Base-by-base conservation (phyloP, 2,329 filamentous ascomycete species). In the Furcasterigmium furcatum region DNA sequence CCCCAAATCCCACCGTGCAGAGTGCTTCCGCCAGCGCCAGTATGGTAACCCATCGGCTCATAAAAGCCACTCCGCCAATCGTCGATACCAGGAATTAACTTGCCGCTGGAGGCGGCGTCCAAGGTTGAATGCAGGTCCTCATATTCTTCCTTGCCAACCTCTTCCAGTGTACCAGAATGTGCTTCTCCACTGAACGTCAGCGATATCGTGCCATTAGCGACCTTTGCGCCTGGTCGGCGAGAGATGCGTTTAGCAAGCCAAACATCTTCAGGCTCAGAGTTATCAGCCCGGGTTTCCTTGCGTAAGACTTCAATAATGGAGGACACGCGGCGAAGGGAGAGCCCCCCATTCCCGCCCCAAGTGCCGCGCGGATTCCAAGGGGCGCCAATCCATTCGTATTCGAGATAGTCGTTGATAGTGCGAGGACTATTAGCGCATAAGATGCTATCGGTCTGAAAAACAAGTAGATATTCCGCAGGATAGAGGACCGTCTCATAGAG, bases 1-100 rank as follows among this genome's bases (percentile, higher is more conserved):
- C n/a, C n/a, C n/a, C n/a, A n/a, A n/a, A n/a, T n/a, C n/a, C n/a
- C n/a, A n/a, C n/a, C n/a, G n/a, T n/a, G n/a, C n/a, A n/a, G n/a
- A n/a, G n/a, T n/a, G n/a, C n/a, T n/a, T n/a, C n/a, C n/a, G n/a
- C n/a, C n/a, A n/a, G n/a, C n/a, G n/a, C n/a, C n/a, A n/a, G n/a
- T n/a, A n/a, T n/a, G n/a, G n/a, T 77, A 80, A 36, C 77, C 77
- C 76, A 80, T 76, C 12, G 77, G 76, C 55, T 77, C 68, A 55
- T 77, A 77, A 53, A 69, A 72, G 9, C 73, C 73, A 16, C 68
- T 54, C 25, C 73, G 66, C 72, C 72, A 77, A 57, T 71, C 66
- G 57, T 76, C 73, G 38, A 76, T 57, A 9, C 66, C 73, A 41
- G 63, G 51, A 25, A 72, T 58, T 38, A 62, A 62, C 27, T 61